Evolutionary conservation across 2,329 filamentous ascomycete species (phyloP).

Genomic region (Pseudogymnoascus sp.): DNA sequence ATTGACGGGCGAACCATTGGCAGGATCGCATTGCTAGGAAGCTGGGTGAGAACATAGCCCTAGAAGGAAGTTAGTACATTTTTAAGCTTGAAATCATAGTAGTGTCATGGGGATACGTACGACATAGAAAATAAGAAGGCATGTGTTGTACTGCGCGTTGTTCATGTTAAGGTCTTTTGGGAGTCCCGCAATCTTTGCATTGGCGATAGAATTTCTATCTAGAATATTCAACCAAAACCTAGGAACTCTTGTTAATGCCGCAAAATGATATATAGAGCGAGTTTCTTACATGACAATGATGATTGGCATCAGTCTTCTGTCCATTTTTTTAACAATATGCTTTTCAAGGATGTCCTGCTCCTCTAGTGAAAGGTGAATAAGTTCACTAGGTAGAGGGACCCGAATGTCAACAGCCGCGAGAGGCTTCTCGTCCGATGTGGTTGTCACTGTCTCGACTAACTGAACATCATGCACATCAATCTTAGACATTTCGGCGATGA

Average conservation of each 20-base stretch:
- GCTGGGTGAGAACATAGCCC: conserved; percentile 12
- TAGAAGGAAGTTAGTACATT: background rate
- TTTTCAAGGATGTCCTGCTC: conserved; percentile 6
- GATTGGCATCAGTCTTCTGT: conserved; percentile 7
- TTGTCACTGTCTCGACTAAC: background rate
- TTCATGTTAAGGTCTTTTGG: conserved; percentile 13
- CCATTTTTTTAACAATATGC: background rate
- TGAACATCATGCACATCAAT: background rate
- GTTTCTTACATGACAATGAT: conserved; percentile 6
- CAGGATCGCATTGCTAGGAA: conserved; percentile 21
- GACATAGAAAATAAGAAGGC: conserved; percentile 18
- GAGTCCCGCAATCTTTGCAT: conserved; percentile 11
- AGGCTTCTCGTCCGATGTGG: background rate
- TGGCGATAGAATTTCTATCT: conserved; percentile 13
- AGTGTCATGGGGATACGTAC: conserved; percentile 1
- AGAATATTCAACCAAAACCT: conserved; percentile 15
- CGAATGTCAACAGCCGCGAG: background rate
- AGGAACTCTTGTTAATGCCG: background rate
- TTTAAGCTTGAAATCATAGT: background rate
- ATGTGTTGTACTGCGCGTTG: conserved; percentile 18
- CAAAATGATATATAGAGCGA: background rate
- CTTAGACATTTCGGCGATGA: background rate
- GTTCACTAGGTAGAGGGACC: background rate
- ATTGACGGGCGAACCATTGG: conserved; percentile 21
- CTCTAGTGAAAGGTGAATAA: conserved; percentile 5